phyloP scores from a whole-genome alignment of 805 yeast genomes.

The Suhomyces faveliae region DNA sequence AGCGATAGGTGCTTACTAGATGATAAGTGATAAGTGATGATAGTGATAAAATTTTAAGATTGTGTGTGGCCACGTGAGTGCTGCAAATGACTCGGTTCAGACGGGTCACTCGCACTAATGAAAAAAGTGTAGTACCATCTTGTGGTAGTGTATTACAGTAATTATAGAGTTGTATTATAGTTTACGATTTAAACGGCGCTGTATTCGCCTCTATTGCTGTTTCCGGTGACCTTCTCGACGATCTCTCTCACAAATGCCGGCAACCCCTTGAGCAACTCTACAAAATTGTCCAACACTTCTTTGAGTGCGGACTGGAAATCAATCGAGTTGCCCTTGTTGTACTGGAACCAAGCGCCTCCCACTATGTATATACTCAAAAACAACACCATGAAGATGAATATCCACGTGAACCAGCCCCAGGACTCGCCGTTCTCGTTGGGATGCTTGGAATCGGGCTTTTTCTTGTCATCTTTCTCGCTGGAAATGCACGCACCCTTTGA shows the following conservation, averaged over 20 bases:
- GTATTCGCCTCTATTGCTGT: slow-evolving; percentile 78
- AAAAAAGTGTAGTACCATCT: neutral
- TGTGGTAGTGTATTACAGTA: too few relatives aligned
- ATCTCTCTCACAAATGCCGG: slow-evolving; percentile 72
- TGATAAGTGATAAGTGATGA: too few relatives aligned
- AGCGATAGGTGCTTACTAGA: too few relatives aligned
- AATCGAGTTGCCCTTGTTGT: slow-evolving; percentile 65
- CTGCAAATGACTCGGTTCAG: neutral
- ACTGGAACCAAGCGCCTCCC: slow-evolving; percentile 73
- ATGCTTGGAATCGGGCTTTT: slow-evolving; percentile 18
- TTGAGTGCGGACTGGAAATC: slow-evolving; percentile 71
- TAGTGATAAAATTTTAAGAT: slow-evolving; percentile 2
- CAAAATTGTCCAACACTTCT: slow-evolving; percentile 68
- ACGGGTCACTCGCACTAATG: neutral
- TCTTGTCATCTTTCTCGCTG: slow-evolving; percentile 29
- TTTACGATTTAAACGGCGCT: slow-evolving; percentile 67
- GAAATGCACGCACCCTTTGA: slow-evolving; percentile 42
- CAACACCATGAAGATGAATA: slow-evolving; percentile 71
- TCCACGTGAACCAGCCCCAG: slow-evolving; percentile 83
- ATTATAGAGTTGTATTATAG: neutral
- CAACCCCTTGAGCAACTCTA: slow-evolving; percentile 54
- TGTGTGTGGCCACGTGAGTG: slow-evolving; percentile 5
- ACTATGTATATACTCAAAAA: slow-evolving; percentile 69
- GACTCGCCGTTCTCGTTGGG: slow-evolving; percentile 38
- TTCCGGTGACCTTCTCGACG: slow-evolving; percentile 60